A percentile compares a stretch with the other conserved stretches of the same genome.
phyloP scores from a whole-genome alignment of 176 grass and related monocot genomes.

The Rhynchospora breviuscula region DNA sequence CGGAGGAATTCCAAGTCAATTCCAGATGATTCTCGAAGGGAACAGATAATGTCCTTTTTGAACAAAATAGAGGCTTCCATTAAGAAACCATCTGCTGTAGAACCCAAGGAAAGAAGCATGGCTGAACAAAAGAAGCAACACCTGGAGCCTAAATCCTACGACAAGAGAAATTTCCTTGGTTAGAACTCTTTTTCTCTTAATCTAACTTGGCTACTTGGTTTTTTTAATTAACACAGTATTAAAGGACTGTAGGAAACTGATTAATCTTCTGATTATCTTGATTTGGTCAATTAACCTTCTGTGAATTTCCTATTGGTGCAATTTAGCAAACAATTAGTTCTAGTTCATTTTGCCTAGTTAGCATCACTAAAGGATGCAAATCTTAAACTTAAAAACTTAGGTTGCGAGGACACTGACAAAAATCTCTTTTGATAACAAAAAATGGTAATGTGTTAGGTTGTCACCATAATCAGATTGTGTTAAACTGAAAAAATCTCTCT shows the following conservation, averaged over 20 bases:
- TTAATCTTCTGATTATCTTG: not conserved
- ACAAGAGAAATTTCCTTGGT: not conserved
- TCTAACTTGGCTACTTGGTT: not conserved
- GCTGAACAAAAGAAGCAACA: not conserved
- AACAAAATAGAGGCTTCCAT: conserved; percentile 6
- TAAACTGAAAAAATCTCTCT: not conserved
- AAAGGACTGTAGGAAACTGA: not conserved
- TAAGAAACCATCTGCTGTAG: not conserved
- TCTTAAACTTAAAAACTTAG: not conserved
- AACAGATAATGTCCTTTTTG: not conserved
- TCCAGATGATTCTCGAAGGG: not conserved
- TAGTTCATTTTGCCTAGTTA: not conserved
- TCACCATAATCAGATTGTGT: not conserved
- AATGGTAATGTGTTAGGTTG: not conserved
- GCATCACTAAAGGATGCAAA: not conserved
- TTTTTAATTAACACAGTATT: not conserved
- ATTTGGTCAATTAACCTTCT: not conserved
- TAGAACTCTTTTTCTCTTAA: not conserved
- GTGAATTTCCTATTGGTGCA: not conserved
- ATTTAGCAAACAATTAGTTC: not conserved
- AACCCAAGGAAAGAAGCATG: not conserved
- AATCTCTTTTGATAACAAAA: not conserved
- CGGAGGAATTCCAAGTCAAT: not conserved
- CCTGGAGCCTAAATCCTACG: not conserved
- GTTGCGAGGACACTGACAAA: not conserved